Evolutionary conservation across 2,329 filamentous ascomycete genomes (phyloP).

Genomic region (Plectosphaerella cucumerina): DNA sequence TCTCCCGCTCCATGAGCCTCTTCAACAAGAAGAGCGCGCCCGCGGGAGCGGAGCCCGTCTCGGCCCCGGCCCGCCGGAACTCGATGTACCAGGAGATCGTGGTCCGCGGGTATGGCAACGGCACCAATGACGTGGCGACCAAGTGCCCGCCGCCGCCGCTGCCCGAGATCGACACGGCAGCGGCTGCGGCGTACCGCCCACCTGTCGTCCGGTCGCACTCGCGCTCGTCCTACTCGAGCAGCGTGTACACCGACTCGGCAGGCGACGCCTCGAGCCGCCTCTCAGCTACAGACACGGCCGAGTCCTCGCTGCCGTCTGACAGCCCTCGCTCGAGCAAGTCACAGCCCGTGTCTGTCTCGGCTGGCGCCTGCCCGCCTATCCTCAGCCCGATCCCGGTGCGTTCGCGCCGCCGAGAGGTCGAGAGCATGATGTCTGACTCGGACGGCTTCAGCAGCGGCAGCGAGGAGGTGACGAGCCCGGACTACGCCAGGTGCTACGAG

Average conservation of each 20-base stretch:
- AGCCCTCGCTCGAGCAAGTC: slow-evolving; percentile 11
- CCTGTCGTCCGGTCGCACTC: slow-evolving; percentile 9
- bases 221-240: slow-evolving; percentile 14
- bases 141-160: slow-evolving; percentile 1
- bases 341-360: slow-evolving; percentile 1
- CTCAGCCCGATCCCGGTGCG: slow-evolving; percentile 16
- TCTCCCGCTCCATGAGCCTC: slow-evolving; percentile 26
- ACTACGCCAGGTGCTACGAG: slow-evolving; percentile 19
- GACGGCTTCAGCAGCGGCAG: not conserved
- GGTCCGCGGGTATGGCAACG: slow-evolving; percentile 50
- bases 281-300: slow-evolving; percentile 19
- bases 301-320: slow-evolving; percentile 19
- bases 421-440: slow-evolving; percentile 15
- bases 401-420: slow-evolving; percentile 21
- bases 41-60: slow-evolving; percentile 11
- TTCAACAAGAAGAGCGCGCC: slow-evolving; percentile 21
- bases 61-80: slow-evolving; percentile 10
- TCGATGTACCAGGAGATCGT: slow-evolving; percentile 45
- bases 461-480: slow-evolving; percentile 4
- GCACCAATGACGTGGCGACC: slow-evolving; percentile 35
- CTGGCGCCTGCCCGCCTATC: slow-evolving; percentile 1
- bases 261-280: slow-evolving; percentile 22
- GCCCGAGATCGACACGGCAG: not conserved
- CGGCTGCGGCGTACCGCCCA: slow-evolving; percentile 6
- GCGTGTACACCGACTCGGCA: slow-evolving; percentile 17